Evolutionary conservation across 2,329 filamentous ascomycete species (phyloP).

Genomic region (Beauveria pseudobassiana): DNA sequence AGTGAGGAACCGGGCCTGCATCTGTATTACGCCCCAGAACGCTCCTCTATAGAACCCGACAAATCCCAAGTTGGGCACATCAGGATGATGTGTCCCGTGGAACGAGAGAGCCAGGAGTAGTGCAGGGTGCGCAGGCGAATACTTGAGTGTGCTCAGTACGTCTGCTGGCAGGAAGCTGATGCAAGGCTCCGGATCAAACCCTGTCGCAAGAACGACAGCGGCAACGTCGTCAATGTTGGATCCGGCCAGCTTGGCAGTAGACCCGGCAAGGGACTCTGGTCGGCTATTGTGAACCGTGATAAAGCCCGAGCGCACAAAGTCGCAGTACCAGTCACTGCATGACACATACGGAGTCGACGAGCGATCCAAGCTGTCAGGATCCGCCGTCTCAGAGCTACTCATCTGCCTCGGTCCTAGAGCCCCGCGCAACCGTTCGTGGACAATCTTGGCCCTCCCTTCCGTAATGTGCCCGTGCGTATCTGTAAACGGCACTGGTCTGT

Average conservation of each 20-base stretch:
- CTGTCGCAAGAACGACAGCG: slow-evolving; percentile 67
- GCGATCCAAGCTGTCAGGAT: slow-evolving; percentile 31
- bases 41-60: slow-evolving; percentile 79
- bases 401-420: slow-evolving; percentile 48
- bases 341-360: slow-evolving; percentile 56
- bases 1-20: slow-evolving; percentile 67
- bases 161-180: slow-evolving; percentile 55
- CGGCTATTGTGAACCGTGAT: slow-evolving; percentile 47
- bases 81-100: slow-evolving; percentile 54
- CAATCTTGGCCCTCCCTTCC: slow-evolving; percentile 44
- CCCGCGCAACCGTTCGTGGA: slow-evolving; percentile 43
- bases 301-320: slow-evolving; percentile 61
- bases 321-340: slow-evolving; percentile 63
- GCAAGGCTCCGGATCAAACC: slow-evolving; percentile 59
- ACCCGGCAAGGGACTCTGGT: slow-evolving; percentile 26
- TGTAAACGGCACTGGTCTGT: slow-evolving; percentile 49
- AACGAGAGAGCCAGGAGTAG: slow-evolving; percentile 62
- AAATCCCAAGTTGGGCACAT: slow-evolving; percentile 61
- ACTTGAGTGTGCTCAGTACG: slow-evolving; percentile 49
- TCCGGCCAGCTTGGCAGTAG: slow-evolving; percentile 26
- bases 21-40: slow-evolving; percentile 82
- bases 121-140: slow-evolving; percentile 44
- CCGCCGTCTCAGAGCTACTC: slow-evolving; percentile 36
- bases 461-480: slow-evolving; percentile 60
- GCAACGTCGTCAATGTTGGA: slow-evolving; percentile 46